Evolutionary conservation across 169 alveolate species (phyloP), one percentile per base, ranked within the genome.

Genomic region (Plasmodium gallinaceum): DNA sequence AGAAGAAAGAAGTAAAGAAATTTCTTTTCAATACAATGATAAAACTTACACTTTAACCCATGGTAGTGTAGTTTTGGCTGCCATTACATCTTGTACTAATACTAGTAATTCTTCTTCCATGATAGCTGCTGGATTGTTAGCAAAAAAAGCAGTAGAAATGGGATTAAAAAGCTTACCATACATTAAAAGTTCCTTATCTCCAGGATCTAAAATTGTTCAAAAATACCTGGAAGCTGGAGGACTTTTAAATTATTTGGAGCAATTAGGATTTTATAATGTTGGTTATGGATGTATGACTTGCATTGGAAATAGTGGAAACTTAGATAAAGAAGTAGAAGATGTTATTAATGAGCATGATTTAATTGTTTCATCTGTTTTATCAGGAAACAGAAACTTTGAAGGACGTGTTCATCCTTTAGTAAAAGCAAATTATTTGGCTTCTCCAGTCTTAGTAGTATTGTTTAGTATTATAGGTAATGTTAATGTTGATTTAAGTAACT

Each of bases 281-380:
- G 99, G 99, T n/a, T 98, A 96, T 95, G 99, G 99, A 0, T 98
- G 99, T 95, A 97, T 97, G 99, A 97, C 99, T 7, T 98, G 99
- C 93, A 98, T 98, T 69, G 99, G 99, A 20, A 98, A 98, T 95
- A 93, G 97, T 71, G 99, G 99, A 20, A 97, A 97, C 48, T 91
- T 98, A n/a, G 98, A 97, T 85, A 95, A 94, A 22, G 98, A 93
- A 88, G 98, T 98, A n/a, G 78, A 94, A 24, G 95, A 94, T n/a
- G 98, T 98, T 48, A 96, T 98, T 70, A 92, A 74, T 65, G 91
- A 94, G 42, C 93, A 96, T 66, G 98, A 96, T 70, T 90, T 98
- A 78, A 98, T 98, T 37, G 98, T 93, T 9, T 95, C 98, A 10
- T 97, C 99, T 22, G 99, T 98, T 4, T 95, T 98, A 16, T 96